Percentiles rank a stretch among this genome's conserved stretches.
These are phyloP conservation scores for Auriscalpium vulgare DNA, from an alignment of 768 basidiomycete species.

Conservation along the genomic window DNA sequence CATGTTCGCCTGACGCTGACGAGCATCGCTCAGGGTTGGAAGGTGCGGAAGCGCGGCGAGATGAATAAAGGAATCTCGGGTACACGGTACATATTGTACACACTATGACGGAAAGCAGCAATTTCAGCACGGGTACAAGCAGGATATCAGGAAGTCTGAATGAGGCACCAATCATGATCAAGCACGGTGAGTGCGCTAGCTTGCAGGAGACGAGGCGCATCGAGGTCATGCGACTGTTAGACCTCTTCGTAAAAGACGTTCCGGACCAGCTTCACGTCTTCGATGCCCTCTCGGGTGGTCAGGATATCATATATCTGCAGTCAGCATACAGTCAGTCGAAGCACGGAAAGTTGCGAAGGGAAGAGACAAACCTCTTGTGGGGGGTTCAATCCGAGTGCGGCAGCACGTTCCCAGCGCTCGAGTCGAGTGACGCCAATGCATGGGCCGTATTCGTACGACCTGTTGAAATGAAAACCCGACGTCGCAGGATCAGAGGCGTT, in stretches of 20 bases:
- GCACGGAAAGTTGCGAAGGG: too few species aligned
- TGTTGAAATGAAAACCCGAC: constrained; percentile 19
- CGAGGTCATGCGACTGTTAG: not conserved
- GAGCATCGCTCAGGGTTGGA: too few species aligned
- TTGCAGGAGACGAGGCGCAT: too few species aligned
- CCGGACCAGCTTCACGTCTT: constrained; percentile 4
- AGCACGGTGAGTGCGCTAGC: too few species aligned
- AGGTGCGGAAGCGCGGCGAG: too few species aligned
- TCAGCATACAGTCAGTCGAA: not conserved
- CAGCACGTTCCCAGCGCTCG: constrained; percentile 83
- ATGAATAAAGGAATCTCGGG: too few species aligned
- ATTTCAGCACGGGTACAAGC: too few species aligned
- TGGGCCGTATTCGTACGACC: constrained; percentile 75
- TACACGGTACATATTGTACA: too few species aligned
- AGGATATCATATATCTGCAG: constrained; percentile 9
- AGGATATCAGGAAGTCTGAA: too few species aligned
- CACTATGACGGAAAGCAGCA: too few species aligned
- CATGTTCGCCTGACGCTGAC: too few species aligned
- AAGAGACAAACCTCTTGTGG: constrained; percentile 56
- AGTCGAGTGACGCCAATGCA: constrained; percentile 74
- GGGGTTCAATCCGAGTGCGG: constrained; percentile 69
- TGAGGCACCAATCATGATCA: too few species aligned
- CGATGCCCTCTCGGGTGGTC: constrained; percentile 9
- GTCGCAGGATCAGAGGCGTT: not conserved
- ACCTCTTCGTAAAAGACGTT: constrained; percentile 13